Evolutionary conservation across 805 yeast species (phyloP), one percentile per base, ranked within the genome.

Genomic region (Saccharomycopsis capsularis): DNA sequence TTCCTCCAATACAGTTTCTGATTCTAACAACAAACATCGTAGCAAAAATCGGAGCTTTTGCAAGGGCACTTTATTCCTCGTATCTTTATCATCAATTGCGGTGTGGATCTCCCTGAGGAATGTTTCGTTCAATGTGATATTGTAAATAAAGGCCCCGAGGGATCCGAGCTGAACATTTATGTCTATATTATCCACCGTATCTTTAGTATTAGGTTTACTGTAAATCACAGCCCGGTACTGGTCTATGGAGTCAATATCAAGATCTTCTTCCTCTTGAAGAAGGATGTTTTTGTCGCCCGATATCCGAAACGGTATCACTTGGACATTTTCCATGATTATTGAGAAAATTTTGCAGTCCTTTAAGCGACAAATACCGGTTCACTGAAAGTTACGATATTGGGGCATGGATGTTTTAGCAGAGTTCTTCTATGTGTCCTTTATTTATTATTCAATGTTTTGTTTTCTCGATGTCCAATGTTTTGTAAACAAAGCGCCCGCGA

Each of bases 281-380:
- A 45, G 34, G 21, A 32, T 19, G 9, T 32, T 15, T 22, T 24
- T 24, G 29, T 45, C 48, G 5, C 48, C 48, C 3, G 22, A 18
- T n/a, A 44, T 36, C 16, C 38, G 21, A 21, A 42, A 47, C 6
- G 46, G 35, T 9, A 30, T 18, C 6, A 24, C 22, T 19, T 35
- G 43, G 16, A 47, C 40, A 13, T 47, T 42, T 27, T 40, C 22
- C 51, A 47, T 47, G n/a, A n/a, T n/a, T n/a, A n/a, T n/a, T n/a
- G n/a, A n/a, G n/a, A n/a, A n/a, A n/a, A n/a, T n/a, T n/a, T n/a
- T n/a, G n/a, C n/a, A n/a, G n/a, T n/a, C n/a, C n/a, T n/a, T n/a
- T n/a, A n/a, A n/a, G n/a, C n/a, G n/a, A n/a, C n/a, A n/a, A n/a
- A n/a, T n/a, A n/a, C n/a, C n/a, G n/a, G n/a, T n/a, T n/a, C n/a